A percentile compares a stretch with the other conserved stretches of the same genome.
These are phyloP conservation scores for Cenchrus americanus DNA, from an alignment of 176 grass and related monocot species.

Conservation along the genomic window DNA sequence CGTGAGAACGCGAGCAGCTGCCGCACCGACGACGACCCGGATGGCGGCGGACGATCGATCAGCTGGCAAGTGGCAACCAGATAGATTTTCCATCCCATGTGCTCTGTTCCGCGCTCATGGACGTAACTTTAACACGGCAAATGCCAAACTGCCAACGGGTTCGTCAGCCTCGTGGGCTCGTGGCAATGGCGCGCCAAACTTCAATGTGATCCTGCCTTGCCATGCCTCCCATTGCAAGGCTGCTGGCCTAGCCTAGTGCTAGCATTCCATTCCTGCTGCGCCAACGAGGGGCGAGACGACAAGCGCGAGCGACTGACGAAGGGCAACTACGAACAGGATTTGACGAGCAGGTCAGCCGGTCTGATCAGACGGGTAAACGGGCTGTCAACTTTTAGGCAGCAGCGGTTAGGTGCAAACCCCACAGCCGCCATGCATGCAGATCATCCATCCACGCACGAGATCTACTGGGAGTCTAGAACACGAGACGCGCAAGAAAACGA, in stretches of 20 bases:
- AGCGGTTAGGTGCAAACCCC: conserved; percentile 24
- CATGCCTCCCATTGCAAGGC: neutral
- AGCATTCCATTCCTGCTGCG: neutral
- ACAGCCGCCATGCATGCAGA: neutral
- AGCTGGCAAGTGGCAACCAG: too few species aligned
- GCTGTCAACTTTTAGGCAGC: neutral
- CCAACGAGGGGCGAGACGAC: neutral
- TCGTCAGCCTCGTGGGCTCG: neutral
- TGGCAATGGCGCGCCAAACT: neutral
- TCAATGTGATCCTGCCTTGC: neutral
- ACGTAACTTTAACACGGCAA: neutral
- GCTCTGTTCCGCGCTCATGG: neutral
- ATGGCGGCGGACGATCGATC: neutral
- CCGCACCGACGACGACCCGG: neutral
- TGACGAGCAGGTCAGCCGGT: neutral
- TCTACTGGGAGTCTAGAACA: neutral
- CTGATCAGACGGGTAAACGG: conserved; percentile 11
- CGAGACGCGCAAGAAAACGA: neutral
- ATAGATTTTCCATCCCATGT: neutral
- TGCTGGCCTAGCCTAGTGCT: neutral
- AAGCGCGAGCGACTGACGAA: neutral
- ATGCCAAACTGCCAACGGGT: neutral
- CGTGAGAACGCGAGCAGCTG: neutral
- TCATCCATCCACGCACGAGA: neutral
- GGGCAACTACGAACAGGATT: neutral